phyloP scores from a whole-genome alignment of 768 basidiomycete species.

The Lactarius indigo region DNA sequence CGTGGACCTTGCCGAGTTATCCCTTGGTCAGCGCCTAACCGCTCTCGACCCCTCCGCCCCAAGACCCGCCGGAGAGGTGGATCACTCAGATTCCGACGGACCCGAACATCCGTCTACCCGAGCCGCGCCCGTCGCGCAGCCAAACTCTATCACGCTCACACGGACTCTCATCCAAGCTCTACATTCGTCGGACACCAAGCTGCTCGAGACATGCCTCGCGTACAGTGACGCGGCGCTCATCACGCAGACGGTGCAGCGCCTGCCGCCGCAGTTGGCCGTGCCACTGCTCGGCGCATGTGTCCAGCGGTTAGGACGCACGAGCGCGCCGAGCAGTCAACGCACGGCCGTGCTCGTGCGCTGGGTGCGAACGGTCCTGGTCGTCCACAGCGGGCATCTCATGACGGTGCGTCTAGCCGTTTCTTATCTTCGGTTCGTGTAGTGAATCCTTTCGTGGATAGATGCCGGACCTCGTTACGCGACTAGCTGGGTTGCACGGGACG shows the following conservation, averaged over 20 bases:
- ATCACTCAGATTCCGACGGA: conserved; percentile 46
- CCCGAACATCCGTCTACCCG: conserved; percentile 34
- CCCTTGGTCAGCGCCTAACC: conserved; percentile 85
- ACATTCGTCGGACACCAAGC: conserved; percentile 86
- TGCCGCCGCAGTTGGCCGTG: conserved; percentile 85
- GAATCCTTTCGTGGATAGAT: conserved; percentile 47
- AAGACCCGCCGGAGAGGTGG: conserved; percentile 36
- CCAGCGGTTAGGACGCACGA: conserved; percentile 79
- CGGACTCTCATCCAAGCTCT: conserved; percentile 94
- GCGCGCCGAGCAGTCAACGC: conserved; percentile 75
- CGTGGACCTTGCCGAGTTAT: conserved; percentile 84
- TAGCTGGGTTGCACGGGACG: conserved; percentile 80
- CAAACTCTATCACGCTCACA: conserved; percentile 81
- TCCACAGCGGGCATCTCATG: conserved; percentile 91
- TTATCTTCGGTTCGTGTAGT: conserved; percentile 9
- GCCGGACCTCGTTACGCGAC: conserved; percentile 84
- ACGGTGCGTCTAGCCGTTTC: conserved; percentile 56
- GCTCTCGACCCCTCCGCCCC: conserved; percentile 53
- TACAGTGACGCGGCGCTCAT: conserved; percentile 83
- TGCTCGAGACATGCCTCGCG: conserved; percentile 82
- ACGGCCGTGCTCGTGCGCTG: conserved; percentile 67
- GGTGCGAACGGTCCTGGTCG: conserved; percentile 77
- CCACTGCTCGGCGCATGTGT: conserved; percentile 85
- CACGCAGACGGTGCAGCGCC: conserved; percentile 76
- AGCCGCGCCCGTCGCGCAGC: conserved; percentile 33